Conservation (phyloP, 345 rosid species). For the Lenwebbia sp. region DNA sequence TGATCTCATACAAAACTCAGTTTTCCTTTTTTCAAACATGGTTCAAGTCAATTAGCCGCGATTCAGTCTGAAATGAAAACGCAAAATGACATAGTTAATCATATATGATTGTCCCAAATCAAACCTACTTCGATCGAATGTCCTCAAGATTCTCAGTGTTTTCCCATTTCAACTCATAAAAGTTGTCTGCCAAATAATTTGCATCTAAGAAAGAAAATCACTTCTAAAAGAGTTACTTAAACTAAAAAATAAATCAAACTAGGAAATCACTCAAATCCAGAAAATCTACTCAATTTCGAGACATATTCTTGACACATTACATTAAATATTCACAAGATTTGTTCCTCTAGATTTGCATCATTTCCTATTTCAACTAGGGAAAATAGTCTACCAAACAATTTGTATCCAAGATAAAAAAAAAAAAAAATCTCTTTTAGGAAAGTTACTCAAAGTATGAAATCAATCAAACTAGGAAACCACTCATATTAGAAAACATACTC, state of each 20-base stretch:
- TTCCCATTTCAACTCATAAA: neutral
- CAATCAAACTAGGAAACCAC: neutral
- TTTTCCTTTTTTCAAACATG: neutral
- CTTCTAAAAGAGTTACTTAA: neutral
- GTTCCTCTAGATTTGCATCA: neutral
- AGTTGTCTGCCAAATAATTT: too few relatives aligned
- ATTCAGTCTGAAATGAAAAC: neutral
- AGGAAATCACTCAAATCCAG: neutral
- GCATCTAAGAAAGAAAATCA: neutral
- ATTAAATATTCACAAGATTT: neutral
- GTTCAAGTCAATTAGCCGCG: neutral
- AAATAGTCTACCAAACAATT: neutral
- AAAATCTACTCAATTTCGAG: neutral
- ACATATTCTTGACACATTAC: fast-evolving
- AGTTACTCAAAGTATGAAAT: neutral
- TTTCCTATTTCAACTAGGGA: neutral
- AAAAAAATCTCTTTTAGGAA: too few relatives aligned
- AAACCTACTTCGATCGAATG: too few relatives aligned
- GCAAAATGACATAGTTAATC: neutral
- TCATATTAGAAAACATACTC: too few relatives aligned
- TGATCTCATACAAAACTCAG: neutral
- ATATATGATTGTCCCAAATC: neutral
- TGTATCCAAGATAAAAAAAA: neutral
- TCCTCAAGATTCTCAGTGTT: neutral
- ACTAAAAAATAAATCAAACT: neutral